Percentiles rank a stretch among this genome's conserved stretches.
Evolutionary conservation across 305 asterid species (phyloP).

Genomic region (Solanum hybrid): DNA sequence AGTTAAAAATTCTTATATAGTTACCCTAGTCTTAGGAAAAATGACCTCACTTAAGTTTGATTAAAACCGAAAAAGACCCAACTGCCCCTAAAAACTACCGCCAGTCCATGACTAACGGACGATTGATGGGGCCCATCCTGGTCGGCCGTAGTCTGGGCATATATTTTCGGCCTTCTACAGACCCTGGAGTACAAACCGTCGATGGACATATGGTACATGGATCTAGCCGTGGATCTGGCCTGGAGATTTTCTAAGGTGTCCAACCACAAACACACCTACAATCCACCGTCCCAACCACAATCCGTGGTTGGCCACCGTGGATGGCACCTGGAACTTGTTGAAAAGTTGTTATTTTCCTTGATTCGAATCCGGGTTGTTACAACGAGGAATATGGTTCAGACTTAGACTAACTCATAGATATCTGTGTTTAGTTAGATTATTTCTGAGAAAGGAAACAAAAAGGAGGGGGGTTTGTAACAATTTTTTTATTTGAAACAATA

Average conservation of each 20-base stretch:
- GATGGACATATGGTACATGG: background rate
- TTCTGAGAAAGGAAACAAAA: background rate
- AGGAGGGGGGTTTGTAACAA: too few species aligned
- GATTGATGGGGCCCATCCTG: background rate
- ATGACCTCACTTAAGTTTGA: background rate
- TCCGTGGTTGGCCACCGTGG: background rate
- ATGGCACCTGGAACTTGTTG: background rate
- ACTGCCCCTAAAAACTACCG: too few species aligned
- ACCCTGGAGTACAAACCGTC: background rate
- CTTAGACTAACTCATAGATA: background rate
- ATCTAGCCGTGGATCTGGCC: background rate
- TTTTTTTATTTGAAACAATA: too few species aligned
- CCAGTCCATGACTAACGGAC: too few species aligned
- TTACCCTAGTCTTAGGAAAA: background rate
- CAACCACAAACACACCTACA: background rate
- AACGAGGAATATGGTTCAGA: background rate
- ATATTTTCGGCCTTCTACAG: background rate
- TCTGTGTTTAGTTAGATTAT: background rate
- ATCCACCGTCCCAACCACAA: accelerated
- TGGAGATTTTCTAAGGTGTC: too few species aligned
- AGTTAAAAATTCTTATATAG: too few species aligned
- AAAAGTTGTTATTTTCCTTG: background rate
- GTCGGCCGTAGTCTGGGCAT: background rate
- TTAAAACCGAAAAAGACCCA: too few species aligned
- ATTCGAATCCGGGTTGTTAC: background rate